Base-by-base conservation (phyloP, 805 yeast species). In the Candida mattraensis region DNA sequence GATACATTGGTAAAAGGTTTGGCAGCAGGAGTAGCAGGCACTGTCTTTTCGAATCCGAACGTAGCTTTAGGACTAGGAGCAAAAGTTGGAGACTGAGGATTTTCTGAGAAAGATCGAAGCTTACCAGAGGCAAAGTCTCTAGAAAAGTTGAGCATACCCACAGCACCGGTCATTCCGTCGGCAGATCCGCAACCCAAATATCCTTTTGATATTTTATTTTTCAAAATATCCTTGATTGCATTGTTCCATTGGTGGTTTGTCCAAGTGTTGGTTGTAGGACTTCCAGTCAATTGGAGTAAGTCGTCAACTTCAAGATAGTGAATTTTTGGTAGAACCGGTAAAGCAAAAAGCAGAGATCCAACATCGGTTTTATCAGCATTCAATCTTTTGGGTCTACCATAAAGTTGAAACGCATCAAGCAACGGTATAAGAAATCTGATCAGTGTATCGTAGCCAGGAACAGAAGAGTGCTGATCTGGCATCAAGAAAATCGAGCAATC, bases 401-500 rank as follows among this genome's bases (percentile, higher is more conserved):
- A 87, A 25, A 87, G 69, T 40, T 73, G 74, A 65, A 85, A 87
- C 1, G 87, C 74, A 54, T 87, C 94, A 48, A 84, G 64, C 10
- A 83, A 60, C 5, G 93, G 95, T 19, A 87, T 72, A 44, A 84
- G 65, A 54, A 83, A 84, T 46, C 96, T 69, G 38, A 87, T 82
- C 64, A 87, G 70, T n/a, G 91, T 87, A 60, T 87, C 95, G 47
- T 76, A 79, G 15, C 89, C 89, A 4, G 78, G 78, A 13, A 87
- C 94, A 7, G 91, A 84, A 5, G 89, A 86, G 53, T 85, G 95
- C 38, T 74, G 67, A 40, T 79, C 84, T 8, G 95, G 95, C 93
- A 87, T 85, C 51, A 87, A 59, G 56, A 86, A 87, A 33, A 87
- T 73, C 3, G 80, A 69, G 13, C 81, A 75, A 35, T 75, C 79